phyloP scores from a whole-genome alignment of 495 filamentous ascomycete genomes.

The Penicillium coffeae region DNA sequence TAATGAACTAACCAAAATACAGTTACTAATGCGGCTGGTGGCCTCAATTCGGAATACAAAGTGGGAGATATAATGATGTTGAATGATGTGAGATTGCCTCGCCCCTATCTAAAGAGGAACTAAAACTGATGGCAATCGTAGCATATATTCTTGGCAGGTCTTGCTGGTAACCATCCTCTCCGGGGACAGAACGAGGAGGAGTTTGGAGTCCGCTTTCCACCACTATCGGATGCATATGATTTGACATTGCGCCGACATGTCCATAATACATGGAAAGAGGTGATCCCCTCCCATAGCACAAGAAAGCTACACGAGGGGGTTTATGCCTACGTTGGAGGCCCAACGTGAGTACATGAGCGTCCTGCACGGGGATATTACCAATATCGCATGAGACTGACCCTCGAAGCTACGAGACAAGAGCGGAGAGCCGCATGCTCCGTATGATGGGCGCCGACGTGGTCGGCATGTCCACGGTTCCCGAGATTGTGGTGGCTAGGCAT shows the following conservation, averaged over 20 bases:
- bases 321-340: conserved; percentile 71
- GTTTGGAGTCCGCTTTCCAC: conserved; percentile 67
- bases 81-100: conserved; percentile 56
- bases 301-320: conserved; percentile 66
- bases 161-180: conserved; percentile 67
- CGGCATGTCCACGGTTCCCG: conserved; percentile 77
- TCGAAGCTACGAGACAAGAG: conserved; percentile 67
- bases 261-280: conserved; percentile 58
- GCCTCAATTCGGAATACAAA: conserved; percentile 61
- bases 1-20: conserved; percentile 2
- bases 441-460: conserved; percentile 67
- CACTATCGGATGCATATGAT: conserved; percentile 75
- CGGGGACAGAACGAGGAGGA: conserved; percentile 65
- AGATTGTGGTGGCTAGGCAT: conserved; percentile 71
- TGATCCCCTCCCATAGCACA: conserved; percentile 35
- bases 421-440: conserved; percentile 71
- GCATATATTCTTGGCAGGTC: conserved; percentile 72
- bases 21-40: conserved; percentile 78
- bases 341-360: conserved; percentile 49
- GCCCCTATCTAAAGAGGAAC: background rate
- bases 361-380: conserved; percentile 1
- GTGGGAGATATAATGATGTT: conserved; percentile 72
- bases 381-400: background rate
- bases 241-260: conserved; percentile 58
- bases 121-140: conserved; percentile 30